Base-by-base conservation (phyloP, 352 stramenopile genomes). In the Pythium chondricola region DNA sequence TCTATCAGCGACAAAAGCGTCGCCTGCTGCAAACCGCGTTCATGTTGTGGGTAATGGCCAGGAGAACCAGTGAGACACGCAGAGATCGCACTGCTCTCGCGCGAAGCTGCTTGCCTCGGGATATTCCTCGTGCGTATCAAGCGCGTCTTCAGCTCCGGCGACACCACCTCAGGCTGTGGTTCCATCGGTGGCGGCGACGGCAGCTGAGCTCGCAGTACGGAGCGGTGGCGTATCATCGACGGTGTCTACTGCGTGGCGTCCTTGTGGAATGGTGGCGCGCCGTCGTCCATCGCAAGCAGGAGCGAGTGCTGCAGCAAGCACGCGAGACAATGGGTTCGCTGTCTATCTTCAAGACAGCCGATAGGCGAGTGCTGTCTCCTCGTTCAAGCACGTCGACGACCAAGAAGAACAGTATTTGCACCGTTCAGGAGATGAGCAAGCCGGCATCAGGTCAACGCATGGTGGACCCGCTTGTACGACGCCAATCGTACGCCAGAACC, bases 231-330 rank as follows among this genome's bases (percentile, higher is more conserved):
- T 49, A 36, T 33, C 20, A 51, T 32, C 18, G 33, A 5, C n/a
- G 11, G 29, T 6, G 43, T 8, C n/a, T 40, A 3, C 30, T 45
- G 2, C 37, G 22, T 3, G 27, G 21, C 2, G 8, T 48, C 0
- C 20, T 58, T 11, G 37, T 37, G n/a, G 17, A 9, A 6, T 83
- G 71, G 71, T 80, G 74, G 74, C 70, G 63, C 13, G 36, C 59
- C 31, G 65, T 64, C 1, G 58, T 81, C 9, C 63, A 83, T 36
- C 33, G 33, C 1, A 85, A 83, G 44, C 74, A 85, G 52, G 74
- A 83, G 33, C 52, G 57, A 21, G 43, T 85, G 4, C 43, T 83
- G n/a, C 4, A 54, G 7, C 59, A 71, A 16, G 67, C 71, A 11
- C 63, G 74, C 24, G 48, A 66, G 33, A 36, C 53, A 9, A 61